Conservation (phyloP, 352 stramenopile genomes). For the Phytopythium ostracodes region DNA sequence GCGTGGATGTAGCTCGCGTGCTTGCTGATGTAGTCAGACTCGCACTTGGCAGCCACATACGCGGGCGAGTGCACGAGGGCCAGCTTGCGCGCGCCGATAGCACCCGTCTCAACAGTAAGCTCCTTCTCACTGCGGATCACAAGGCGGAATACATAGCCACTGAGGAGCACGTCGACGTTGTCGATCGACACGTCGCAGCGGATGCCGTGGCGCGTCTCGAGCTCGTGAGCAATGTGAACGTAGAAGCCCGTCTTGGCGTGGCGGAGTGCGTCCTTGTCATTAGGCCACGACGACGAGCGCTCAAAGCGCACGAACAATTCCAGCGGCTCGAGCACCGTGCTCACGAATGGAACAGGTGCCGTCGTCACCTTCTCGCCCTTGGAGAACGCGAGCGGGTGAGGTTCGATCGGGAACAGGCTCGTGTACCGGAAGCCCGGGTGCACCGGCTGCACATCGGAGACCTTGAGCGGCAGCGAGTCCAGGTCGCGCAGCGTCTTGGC, state of each 20-base stretch:
- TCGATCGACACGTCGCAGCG: conserved; percentile 74
- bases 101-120: conserved; percentile 54
- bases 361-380: conserved; percentile 59
- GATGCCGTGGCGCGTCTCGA: conserved; percentile 53
- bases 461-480: conserved; percentile 80
- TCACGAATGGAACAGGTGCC: conserved; percentile 55
- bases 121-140: conserved; percentile 81
- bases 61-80: conserved; percentile 55
- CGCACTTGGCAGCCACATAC: conserved; percentile 58
- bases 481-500: conserved; percentile 70
- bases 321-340: conserved; percentile 72
- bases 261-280: conserved; percentile 66
- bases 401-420: conserved; percentile 74
- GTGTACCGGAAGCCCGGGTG: conserved; percentile 86
- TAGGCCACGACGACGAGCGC: conserved; percentile 83
- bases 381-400: conserved; percentile 83
- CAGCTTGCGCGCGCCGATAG: conserved; percentile 48
- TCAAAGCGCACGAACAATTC: conserved; percentile 80
- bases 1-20: conserved; percentile 74
- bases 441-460: conserved; percentile 76
- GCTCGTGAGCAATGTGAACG: conserved; percentile 80
- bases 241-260: conserved; percentile 89
- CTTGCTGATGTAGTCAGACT: conserved; percentile 54
- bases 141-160: conserved; percentile 82
- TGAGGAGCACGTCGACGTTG: conserved; percentile 77